Evolutionary conservation across 2,329 filamentous ascomycete species (phyloP), one percentile per base, ranked within the genome.

Genomic region (Coniella vitis): DNA sequence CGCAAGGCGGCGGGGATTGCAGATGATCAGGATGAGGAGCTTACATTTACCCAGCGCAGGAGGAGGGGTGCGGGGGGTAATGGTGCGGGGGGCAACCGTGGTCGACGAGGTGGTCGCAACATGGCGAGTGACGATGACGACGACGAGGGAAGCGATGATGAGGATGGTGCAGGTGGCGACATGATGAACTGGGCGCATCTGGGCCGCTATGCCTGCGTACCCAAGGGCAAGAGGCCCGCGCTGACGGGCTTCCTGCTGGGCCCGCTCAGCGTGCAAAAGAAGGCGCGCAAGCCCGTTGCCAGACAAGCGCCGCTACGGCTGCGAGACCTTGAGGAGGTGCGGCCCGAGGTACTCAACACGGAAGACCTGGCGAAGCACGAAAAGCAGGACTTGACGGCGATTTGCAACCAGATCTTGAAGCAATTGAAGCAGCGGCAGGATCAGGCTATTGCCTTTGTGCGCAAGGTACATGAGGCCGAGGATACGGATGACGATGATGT

Each of bases 181-280:
- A 81, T 83, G 58, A 76, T 91, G 62, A 87, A 94, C 61, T 98
- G 93, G 93, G 79, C 83, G 36, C 80, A 89, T 58, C 74, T 97
- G 3, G 93, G 93, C 3, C 79, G 80, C 12, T 80, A 81, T 51
- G 90, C 87, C 1, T 89, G 86, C 58, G 73, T 91, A 48, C 86
- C 84, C 1, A 72, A 79, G 59, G 86, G 87, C 52, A 71, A 76
- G 20, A 81, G 91, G 10, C 90, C 91, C 0, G 79, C 86, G 1
- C 75, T 93, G 3, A 81, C 87, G 0, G 85, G 87, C 2, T 95
- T 96, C 59, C 75, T 98, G 7, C 79, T 96, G 0, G 91, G 93
- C 0, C 91, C 91, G 0, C 70, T 97, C 1, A 94, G 90, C 0
- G 80, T 95, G 0, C 87, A 96, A 64, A 96, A 94, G 65, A 89